Conservation (phyloP, 371 early-diverging fungal species). For the Mucor sp. region DNA sequence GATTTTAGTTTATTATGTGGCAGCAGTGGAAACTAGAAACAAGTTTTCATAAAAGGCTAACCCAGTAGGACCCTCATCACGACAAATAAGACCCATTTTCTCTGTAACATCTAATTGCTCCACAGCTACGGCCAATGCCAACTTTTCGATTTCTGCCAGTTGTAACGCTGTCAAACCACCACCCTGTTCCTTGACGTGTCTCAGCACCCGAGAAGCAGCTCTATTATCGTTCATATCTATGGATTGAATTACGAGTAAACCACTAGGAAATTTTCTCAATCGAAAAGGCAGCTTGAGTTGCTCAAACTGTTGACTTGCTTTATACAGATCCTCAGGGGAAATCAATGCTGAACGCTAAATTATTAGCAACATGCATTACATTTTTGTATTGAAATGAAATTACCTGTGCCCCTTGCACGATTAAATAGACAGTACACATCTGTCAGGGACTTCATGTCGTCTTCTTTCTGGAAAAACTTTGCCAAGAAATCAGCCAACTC, state of each 20-base stretch:
- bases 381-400: conserved; percentile 13
- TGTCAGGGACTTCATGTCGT: conserved; percentile 80
- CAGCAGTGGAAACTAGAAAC: conserved; percentile 24
- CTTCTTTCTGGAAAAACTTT: conserved; percentile 59
- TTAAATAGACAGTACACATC: conserved; percentile 93
- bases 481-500: conserved; percentile 83
- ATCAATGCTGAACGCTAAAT: conserved; percentile 60
- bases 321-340: conserved; percentile 85
- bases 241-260: conserved; percentile 77
- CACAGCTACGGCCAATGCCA: conserved; percentile 65
- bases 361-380: background rate
- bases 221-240: conserved; percentile 71
- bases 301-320: conserved; percentile 71
- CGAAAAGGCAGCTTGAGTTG: conserved; percentile 69
- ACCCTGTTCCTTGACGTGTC: conserved; percentile 57
- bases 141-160: conserved; percentile 68
- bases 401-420: conserved; percentile 86
- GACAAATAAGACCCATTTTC: conserved; percentile 74
- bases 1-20: background rate
- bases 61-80: conserved; percentile 86
- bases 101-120: conserved; percentile 85
- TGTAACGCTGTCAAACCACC: conserved; percentile 66
- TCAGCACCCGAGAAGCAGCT: conserved; percentile 59
- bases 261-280: conserved; percentile 75
- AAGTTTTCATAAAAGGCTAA: conserved; percentile 82